A percentile compares a stretch with the other conserved stretches of the same genome.
phyloP scores from a whole-genome alignment of 2,329 filamentous ascomycete species.

The Raffaelea deltoideospora region DNA sequence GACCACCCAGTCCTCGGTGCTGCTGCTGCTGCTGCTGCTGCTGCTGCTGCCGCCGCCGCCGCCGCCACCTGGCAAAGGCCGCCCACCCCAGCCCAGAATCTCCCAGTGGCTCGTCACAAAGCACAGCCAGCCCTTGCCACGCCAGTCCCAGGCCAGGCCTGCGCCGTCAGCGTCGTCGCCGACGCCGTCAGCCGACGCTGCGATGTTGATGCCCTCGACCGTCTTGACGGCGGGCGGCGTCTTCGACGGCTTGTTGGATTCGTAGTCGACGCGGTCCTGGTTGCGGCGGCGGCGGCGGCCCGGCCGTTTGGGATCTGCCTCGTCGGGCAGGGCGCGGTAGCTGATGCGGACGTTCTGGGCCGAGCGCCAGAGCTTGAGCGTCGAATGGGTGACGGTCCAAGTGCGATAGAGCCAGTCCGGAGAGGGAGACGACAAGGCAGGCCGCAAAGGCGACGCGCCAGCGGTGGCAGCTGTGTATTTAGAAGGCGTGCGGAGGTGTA shows the following conservation, averaged over 20 bases:
- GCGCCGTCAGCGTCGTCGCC: slow-evolving; percentile 8
- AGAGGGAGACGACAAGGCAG: slow-evolving; percentile 27
- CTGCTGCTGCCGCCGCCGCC: not conserved
- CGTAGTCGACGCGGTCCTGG: slow-evolving; percentile 61
- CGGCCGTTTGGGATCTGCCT: not conserved
- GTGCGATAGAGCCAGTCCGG: slow-evolving; percentile 47
- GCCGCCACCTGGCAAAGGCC: slow-evolving; percentile 13
- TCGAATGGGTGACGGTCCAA: slow-evolving; percentile 64
- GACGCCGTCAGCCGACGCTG: slow-evolving; percentile 12
- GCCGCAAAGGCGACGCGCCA: slow-evolving; percentile 10
- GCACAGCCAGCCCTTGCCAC: slow-evolving; percentile 59
- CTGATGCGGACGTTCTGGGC: slow-evolving; percentile 69
- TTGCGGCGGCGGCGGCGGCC: slow-evolving; percentile 25
- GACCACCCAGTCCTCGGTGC: slow-evolving; percentile 57
- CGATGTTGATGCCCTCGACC: slow-evolving; percentile 50
- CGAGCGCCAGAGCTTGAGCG: slow-evolving; percentile 65
- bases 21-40: too few relatives aligned
- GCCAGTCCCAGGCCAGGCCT: slow-evolving; percentile 49
- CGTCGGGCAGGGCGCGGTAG: slow-evolving; percentile 41
- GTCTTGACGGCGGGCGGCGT: slow-evolving; percentile 31
- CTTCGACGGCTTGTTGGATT: slow-evolving; percentile 30
- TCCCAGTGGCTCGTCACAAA: slow-evolving; percentile 70
- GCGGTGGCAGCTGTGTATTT: slow-evolving; percentile 24
- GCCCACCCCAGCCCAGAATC: slow-evolving; percentile 58
- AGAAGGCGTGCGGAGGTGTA: slow-evolving; percentile 30